Conservation (phyloP, 805 yeast species). For the Starmerella davenportii region DNA sequence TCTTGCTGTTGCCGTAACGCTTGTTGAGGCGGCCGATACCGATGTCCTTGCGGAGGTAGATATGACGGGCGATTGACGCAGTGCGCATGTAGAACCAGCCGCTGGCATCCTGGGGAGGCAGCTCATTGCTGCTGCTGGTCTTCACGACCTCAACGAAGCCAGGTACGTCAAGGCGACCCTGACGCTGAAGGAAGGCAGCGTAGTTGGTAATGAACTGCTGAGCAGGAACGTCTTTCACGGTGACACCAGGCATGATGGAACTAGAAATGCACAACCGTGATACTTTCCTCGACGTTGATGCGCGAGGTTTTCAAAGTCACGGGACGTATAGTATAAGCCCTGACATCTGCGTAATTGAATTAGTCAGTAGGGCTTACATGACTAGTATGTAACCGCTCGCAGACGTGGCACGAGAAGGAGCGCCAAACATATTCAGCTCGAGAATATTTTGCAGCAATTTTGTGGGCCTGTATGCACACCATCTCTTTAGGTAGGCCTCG, state of each 20-base stretch:
- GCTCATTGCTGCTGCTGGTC: conserved; percentile 96
- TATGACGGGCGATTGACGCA: conserved; percentile 99
- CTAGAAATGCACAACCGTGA: too few relatives aligned
- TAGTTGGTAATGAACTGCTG: conserved; percentile 99
- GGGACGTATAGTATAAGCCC: too few relatives aligned
- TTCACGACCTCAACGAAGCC: conserved; percentile 99
- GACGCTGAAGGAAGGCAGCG: conserved; percentile 99
- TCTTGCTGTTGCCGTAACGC: conserved; percentile 96
- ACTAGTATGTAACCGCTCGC: too few relatives aligned
- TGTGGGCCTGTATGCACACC: too few relatives aligned
- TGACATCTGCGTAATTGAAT: too few relatives aligned
- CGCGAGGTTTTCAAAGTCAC: too few relatives aligned
- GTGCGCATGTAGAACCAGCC: conserved; percentile 99
- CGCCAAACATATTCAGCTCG: too few relatives aligned
- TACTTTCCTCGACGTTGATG: background rate
- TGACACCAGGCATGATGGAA: conserved; percentile 20
- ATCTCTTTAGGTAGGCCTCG: too few relatives aligned
- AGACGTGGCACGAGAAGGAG: too few relatives aligned
- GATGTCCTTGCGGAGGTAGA: conserved; percentile 97
- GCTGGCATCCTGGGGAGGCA: conserved; percentile 99
- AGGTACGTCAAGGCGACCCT: conserved; percentile 99
- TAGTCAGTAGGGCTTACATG: too few relatives aligned
- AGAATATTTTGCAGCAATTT: too few relatives aligned
- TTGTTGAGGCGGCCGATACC: conserved; percentile 99
- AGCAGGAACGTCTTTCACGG: conserved; percentile 97